A percentile compares a stretch with the other conserved stretches of the same genome.
Conservation (phyloP, 2,329 filamentous ascomycete species). For the Fusarium coffeatum region DNA sequence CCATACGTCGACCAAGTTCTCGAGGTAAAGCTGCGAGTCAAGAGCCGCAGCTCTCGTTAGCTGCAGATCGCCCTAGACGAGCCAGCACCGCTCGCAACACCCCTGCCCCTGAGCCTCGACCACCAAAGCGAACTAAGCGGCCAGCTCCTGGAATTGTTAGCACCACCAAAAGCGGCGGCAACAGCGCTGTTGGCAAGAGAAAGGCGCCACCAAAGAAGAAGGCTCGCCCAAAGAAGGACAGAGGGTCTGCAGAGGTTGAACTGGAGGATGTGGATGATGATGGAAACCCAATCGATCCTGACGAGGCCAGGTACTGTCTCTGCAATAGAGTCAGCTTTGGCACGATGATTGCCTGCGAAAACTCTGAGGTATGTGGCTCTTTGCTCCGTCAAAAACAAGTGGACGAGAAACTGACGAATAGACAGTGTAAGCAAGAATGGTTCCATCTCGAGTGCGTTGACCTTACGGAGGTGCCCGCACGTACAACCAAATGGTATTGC, state of each 20-base stretch:
- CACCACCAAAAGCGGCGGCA: conserved; percentile 69
- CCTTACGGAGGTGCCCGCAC: conserved; percentile 73
- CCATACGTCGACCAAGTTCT: conserved; percentile 60
- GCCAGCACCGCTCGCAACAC: conserved; percentile 69
- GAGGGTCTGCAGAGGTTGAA: conserved; percentile 57
- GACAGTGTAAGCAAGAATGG: conserved; percentile 84
- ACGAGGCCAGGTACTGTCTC: conserved; percentile 81
- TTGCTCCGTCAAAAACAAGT: conserved; percentile 12
- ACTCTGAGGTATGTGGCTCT: conserved; percentile 71
- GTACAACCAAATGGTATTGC: conserved; percentile 87
- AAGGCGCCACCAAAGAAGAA: conserved; percentile 77
- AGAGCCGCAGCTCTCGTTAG: conserved; percentile 62
- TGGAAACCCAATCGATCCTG: conserved; percentile 76
- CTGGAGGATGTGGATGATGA: conserved; percentile 74
- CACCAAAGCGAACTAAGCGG: conserved; percentile 71
- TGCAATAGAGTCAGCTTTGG: conserved; percentile 86
- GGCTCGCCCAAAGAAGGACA: conserved; percentile 62
- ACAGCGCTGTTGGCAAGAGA: conserved; percentile 76
- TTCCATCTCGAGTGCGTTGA: conserved; percentile 85
- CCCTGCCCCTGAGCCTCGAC: conserved; percentile 63
- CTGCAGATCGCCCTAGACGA: conserved; percentile 65
- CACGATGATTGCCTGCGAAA: conserved; percentile 86
- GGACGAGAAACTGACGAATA: conserved; percentile 38
- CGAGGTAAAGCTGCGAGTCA: conserved; percentile 65
- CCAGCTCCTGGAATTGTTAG: conserved; percentile 79